phyloP scores from a whole-genome alignment of 2,329 filamentous ascomycete genomes.

The Fusarium subtropicale region DNA sequence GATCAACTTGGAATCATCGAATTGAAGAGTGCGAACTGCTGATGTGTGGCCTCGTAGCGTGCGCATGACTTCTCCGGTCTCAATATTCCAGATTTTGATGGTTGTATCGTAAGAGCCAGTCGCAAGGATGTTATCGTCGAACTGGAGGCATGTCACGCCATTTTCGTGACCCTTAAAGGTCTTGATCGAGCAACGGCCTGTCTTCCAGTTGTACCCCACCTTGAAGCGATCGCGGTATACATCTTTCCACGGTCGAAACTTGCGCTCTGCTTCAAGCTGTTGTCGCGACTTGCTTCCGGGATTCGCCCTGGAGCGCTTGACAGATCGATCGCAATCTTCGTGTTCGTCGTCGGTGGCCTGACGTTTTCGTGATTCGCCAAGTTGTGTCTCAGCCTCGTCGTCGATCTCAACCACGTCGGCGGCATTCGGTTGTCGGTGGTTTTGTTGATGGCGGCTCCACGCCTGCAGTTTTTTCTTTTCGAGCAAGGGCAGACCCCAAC shows the following conservation, averaged over 20 bases:
- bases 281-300: constrained; percentile 46
- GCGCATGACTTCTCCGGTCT: constrained; percentile 86
- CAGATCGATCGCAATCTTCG: constrained; percentile 37
- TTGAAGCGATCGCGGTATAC: constrained; percentile 96
- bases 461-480: constrained; percentile 89
- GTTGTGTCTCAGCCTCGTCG: constrained; percentile 33
- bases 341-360: constrained; percentile 48
- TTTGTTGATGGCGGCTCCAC: constrained; percentile 85
- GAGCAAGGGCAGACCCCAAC: constrained; percentile 90
- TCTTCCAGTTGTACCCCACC: constrained; percentile 97
- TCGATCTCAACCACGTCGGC: constrained; percentile 45
- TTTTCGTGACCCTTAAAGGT: constrained; percentile 88
- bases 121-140: constrained; percentile 90
- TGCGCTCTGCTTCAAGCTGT: constrained; percentile 58
- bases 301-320: constrained; percentile 52
- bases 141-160: constrained; percentile 66
- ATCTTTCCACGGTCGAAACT: constrained; percentile 86
- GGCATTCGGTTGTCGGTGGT: constrained; percentile 56
- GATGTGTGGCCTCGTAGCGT: constrained; percentile 85
- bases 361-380: constrained; percentile 52
- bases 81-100: constrained; percentile 95
- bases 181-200: constrained; percentile 86
- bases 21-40: constrained; percentile 89
- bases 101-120: constrained; percentile 96
- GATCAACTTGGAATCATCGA: constrained; percentile 91